Evolutionary conservation across 179 eudicot genomes (phyloP).

Genomic region (Beta lomatogona): DNA sequence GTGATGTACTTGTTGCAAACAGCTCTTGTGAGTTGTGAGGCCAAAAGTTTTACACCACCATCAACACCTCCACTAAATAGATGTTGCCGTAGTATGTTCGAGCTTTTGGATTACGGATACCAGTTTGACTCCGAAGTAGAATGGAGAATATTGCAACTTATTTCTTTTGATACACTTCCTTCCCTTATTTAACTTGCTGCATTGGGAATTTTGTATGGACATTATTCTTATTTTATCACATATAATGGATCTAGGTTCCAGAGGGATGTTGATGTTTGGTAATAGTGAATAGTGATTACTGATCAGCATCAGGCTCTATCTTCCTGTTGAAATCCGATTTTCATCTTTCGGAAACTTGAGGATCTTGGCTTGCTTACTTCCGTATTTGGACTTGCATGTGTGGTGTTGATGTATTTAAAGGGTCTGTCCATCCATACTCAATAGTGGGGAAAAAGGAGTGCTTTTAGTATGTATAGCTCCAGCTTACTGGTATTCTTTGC

Average conservation of each 20-base stretch:
- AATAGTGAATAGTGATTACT: background rate
- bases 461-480: no score
- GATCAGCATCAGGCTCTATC: background rate
- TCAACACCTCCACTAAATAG: background rate
- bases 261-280: background rate
- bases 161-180: background rate
- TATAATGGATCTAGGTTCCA: background rate
- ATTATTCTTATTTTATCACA: background rate
- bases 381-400: background rate
- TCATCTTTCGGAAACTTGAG: no score
- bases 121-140: background rate
- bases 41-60: background rate
- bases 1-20: background rate
- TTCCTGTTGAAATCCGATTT: background rate
- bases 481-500: no score
- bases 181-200: background rate
- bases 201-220: background rate
- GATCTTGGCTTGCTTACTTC: background rate
- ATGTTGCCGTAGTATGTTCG: background rate
- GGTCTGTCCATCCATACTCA: no score
- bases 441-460: no score
- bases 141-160: background rate
- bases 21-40: no score
- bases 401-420: no score
- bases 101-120: background rate